phyloP scores from a whole-genome alignment of 2,329 filamentous ascomycete genomes.

The Colletotrichum simmondsii region DNA sequence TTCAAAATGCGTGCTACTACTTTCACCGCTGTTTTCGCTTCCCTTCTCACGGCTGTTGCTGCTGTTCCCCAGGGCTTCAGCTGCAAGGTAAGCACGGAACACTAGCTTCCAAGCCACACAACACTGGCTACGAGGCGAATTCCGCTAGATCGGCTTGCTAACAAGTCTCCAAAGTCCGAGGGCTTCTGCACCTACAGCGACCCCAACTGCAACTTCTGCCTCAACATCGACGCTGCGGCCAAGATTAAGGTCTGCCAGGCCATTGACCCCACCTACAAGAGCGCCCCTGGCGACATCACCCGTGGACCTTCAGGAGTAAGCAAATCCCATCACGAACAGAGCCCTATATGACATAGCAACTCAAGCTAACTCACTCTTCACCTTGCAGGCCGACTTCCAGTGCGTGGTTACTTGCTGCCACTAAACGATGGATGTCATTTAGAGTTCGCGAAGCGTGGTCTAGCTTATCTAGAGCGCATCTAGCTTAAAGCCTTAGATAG shows the following conservation, averaged over 20 bases:
- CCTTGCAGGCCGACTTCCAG: conserved; percentile 10
- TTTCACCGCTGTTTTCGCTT: background rate
- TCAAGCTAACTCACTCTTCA: background rate
- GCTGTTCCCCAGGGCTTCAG: conserved; percentile 15
- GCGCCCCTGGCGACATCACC: background rate
- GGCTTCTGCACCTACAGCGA: conserved; percentile 16
- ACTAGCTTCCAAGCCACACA: background rate
- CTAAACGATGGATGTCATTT: background rate
- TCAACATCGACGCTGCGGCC: background rate
- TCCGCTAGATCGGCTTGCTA: background rate
- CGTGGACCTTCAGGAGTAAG: conserved; percentile 1
- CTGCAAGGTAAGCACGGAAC: background rate
- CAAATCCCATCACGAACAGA: background rate
- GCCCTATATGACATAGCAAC: background rate
- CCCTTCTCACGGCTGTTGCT: conserved; percentile 1
- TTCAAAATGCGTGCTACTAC: conserved; percentile 1
- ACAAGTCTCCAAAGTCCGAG: background rate
- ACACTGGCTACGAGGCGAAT: background rate
- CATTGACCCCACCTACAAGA: conserved; percentile 10
- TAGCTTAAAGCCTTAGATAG: background rate
- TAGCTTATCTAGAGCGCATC: background rate
- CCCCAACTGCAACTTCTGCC: conserved; percentile 21
- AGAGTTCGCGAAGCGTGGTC: background rate
- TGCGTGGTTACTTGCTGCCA: conserved; percentile 17
- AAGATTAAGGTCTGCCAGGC: conserved; percentile 14